Conservation (phyloP, 257 asterid genomes). For the Vinca minor region DNA sequence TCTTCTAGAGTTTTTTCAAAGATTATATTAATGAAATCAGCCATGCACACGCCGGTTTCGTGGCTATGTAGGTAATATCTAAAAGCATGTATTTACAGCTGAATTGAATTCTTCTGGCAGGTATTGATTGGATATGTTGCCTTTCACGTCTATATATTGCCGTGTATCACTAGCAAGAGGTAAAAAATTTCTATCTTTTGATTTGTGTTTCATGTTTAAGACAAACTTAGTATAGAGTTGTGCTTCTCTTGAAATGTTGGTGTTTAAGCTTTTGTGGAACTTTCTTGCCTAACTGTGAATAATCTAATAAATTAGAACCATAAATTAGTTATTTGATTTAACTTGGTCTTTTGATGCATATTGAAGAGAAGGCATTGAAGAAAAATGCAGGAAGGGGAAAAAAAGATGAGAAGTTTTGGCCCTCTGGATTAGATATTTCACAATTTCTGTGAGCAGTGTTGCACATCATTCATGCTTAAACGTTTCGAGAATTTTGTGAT, state of each 20-base stretch:
- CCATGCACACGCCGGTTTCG: neutral
- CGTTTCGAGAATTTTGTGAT: too few relatives aligned
- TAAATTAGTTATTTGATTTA: too few relatives aligned
- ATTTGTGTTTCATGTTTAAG: neutral
- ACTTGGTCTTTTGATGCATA: too few relatives aligned
- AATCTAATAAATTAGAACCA: too few relatives aligned
- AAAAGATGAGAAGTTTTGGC: too few relatives aligned
- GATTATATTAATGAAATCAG: too few relatives aligned
- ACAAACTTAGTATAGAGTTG: neutral
- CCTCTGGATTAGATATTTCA: too few relatives aligned
- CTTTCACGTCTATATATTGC: neutral
- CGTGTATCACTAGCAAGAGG: neutral
- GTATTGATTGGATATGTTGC: neutral
- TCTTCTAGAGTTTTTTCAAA: neutral
- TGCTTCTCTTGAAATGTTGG: neutral
- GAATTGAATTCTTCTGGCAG: constrained; percentile 1
- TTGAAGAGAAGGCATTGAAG: too few relatives aligned
- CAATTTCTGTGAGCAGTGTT: too few relatives aligned
- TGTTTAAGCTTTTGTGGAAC: neutral
- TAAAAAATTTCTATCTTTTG: neutral
- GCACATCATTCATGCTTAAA: too few relatives aligned
- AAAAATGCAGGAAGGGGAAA: too few relatives aligned
- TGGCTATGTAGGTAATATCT: neutral
- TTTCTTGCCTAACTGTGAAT: too few relatives aligned
- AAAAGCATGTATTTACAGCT: neutral